Percentiles rank a stretch among this genome's conserved stretches.
Evolutionary conservation across 345 rosid genomes (phyloP).

Genomic region (Populus nigra): DNA sequence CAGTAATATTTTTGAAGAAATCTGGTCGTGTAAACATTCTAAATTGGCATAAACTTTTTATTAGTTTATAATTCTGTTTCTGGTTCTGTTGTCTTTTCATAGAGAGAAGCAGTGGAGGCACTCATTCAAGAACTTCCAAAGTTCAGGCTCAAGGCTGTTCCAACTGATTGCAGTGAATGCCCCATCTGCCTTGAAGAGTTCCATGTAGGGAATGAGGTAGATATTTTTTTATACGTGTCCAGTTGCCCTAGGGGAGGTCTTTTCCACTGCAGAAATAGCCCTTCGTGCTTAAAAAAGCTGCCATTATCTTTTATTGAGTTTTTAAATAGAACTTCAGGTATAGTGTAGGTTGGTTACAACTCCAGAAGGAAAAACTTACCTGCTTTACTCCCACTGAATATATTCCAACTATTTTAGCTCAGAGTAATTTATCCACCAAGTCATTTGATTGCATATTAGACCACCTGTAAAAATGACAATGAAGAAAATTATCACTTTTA

Average conservation of each 20-base stretch:
- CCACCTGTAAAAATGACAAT: not conserved
- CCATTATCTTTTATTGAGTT: not conserved
- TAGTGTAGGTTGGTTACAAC: not conserved
- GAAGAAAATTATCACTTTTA: not conserved
- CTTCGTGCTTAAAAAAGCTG: not conserved
- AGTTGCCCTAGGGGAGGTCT: not conserved
- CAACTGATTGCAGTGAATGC: slow-evolving; percentile 96
- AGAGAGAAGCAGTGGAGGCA: slow-evolving; percentile 98
- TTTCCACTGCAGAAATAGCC: not conserved
- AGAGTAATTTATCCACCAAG: not conserved
- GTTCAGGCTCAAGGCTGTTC: slow-evolving; percentile 93
- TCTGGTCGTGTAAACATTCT: not conserved
- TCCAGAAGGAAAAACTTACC: not conserved
- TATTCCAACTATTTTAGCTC: not conserved
- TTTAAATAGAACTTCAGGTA: not conserved
- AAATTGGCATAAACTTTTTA: not conserved
- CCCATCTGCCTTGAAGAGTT: slow-evolving; percentile 98
- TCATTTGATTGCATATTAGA: not conserved
- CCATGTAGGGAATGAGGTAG: slow-evolving; percentile 86
- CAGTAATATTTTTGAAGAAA: not conserved
- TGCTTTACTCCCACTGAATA: not conserved
- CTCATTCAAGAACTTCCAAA: slow-evolving; percentile 96
- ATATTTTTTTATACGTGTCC: not conserved
- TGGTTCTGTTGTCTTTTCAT: slow-evolving; percentile 11
- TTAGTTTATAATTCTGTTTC: slow-evolving; percentile 2